Evolutionary conservation across 768 basidiomycete genomes (phyloP).

Genomic region (Auriscalpium microsporum): DNA sequence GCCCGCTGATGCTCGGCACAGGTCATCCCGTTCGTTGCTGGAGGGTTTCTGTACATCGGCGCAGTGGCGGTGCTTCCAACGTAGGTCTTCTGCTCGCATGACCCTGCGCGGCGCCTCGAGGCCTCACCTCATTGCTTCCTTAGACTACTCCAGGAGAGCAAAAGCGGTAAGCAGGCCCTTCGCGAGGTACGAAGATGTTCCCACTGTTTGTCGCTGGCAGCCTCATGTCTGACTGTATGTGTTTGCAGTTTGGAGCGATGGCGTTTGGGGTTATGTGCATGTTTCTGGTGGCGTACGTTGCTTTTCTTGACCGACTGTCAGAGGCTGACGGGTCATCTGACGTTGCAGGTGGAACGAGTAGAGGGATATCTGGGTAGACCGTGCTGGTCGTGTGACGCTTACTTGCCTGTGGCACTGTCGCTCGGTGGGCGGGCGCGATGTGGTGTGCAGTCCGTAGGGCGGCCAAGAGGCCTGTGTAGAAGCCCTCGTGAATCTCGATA

Average conservation of each 20-base stretch:
- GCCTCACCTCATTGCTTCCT: not conserved
- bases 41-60: constrained; percentile 90
- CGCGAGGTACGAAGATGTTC: constrained; percentile 57
- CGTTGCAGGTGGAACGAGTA: constrained; percentile 71
- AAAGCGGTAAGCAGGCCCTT: constrained; percentile 80
- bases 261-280: constrained; percentile 85
- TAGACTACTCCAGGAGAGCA: constrained; percentile 81
- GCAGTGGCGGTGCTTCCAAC: constrained; percentile 87
- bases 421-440: not conserved
- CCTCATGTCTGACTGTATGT: constrained; percentile 9
- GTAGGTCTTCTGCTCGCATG: constrained; percentile 35
- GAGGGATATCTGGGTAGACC: constrained; percentile 12
- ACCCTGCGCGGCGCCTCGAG: not conserved
- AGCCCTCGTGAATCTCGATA: constrained; percentile 5
- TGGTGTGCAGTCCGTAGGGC: not conserved
- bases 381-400: constrained; percentile 10
- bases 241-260: constrained; percentile 79
- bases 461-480: not conserved
- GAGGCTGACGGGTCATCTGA: constrained; percentile 12
- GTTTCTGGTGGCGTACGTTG: constrained; percentile 83
- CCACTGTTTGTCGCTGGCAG: not conserved
- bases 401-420: not conserved
- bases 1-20: constrained; percentile 24
- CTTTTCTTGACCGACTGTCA: constrained; percentile 7
- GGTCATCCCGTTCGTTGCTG: constrained; percentile 87